Base-by-base conservation (phyloP, 1,284 basidiomycete genomes). In the Butyriboletus appendiculatus region DNA sequence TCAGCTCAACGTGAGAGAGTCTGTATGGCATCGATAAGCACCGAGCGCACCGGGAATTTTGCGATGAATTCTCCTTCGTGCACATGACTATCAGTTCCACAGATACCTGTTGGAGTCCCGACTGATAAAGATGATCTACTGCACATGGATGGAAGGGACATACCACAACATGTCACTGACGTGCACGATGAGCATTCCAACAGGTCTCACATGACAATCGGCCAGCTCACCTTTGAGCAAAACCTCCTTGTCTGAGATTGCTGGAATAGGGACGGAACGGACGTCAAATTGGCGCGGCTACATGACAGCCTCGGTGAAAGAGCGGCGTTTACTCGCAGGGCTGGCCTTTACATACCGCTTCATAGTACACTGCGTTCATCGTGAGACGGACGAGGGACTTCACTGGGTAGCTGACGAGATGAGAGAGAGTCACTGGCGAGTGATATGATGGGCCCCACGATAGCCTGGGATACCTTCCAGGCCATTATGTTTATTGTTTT, bases 21-120 rank as follows among this genome's bases (percentile, higher is more conserved):
- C 20, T 18, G 14, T 40, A 53, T 28, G 10, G 10, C 37, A n/a
- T 35, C 2, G 54, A 41, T 38, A 41, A 41, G 10, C 11, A 41
- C 35, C n/a, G 38, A 20, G 14, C 49, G 30, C 50, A 84, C 84
- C 32, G 88, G 88, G 68, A 89, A 91, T 66, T 80, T 81, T 48
- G 85, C 75, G 59, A 88, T 85, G 71, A 91, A 91, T 72, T 90
- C 87, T 61, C 88, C 82, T 66, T 85, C 75, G 75, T 88, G 84
- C 57, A 92, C 81, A 67, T 91, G 88, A 20, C 79, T 78, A 66
- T 90, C 88, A 12, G 86, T 90, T 53, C 87, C 87, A 63, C 87
- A 90, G 41, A 89, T 77, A 62, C 86, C 87, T 73, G 33, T 45
- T 43, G 15, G 33, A 55, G 22, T 35, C 10, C 9, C 12, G 16